Conservation (phyloP, 2,329 filamentous ascomycete species). For the Verticillium tricorpus region DNA sequence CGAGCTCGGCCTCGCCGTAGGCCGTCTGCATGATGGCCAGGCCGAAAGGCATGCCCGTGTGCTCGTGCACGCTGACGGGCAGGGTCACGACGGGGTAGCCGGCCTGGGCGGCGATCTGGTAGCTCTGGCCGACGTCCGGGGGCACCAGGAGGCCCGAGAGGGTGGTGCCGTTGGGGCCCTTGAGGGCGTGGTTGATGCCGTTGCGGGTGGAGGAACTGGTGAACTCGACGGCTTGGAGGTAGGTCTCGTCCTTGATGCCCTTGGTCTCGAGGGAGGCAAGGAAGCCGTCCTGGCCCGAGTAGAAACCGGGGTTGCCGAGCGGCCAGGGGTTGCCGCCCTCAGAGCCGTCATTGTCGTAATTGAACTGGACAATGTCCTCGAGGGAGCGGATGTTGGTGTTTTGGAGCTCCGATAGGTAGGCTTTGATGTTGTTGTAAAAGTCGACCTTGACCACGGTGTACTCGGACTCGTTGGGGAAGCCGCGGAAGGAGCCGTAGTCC, state of each 20-base stretch:
- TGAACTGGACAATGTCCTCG: constrained; percentile 63
- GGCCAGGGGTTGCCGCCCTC: constrained; percentile 62
- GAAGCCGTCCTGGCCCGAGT: constrained; percentile 68
- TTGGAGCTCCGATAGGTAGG: constrained; percentile 57
- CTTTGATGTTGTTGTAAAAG: constrained; percentile 58
- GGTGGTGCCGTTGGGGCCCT: constrained; percentile 26
- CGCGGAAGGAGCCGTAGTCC: constrained; percentile 58
- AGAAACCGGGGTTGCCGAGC: constrained; percentile 54
- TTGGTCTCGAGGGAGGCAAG: constrained; percentile 56
- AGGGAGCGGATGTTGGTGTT: constrained; percentile 57
- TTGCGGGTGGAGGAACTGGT: constrained; percentile 54
- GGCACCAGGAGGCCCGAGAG: constrained; percentile 65
- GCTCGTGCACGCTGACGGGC: constrained; percentile 53
- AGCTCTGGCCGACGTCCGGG: constrained; percentile 61
- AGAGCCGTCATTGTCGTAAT: constrained; percentile 56
- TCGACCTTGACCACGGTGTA: constrained; percentile 70
- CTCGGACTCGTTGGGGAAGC: constrained; percentile 67
- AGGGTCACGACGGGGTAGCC: constrained; percentile 71
- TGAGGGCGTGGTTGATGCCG: constrained; percentile 66
- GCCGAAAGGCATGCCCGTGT: constrained; percentile 55
- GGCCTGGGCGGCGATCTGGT: constrained; percentile 69
- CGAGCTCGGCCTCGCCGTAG: constrained; percentile 52
- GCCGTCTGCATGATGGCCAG: constrained; percentile 55
- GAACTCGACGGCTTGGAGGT: constrained; percentile 62
- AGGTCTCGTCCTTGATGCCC: constrained; percentile 59